phyloP scores from a whole-genome alignment of 2,329 filamentous ascomycete species.

The Aureobasidium namibiae region DNA sequence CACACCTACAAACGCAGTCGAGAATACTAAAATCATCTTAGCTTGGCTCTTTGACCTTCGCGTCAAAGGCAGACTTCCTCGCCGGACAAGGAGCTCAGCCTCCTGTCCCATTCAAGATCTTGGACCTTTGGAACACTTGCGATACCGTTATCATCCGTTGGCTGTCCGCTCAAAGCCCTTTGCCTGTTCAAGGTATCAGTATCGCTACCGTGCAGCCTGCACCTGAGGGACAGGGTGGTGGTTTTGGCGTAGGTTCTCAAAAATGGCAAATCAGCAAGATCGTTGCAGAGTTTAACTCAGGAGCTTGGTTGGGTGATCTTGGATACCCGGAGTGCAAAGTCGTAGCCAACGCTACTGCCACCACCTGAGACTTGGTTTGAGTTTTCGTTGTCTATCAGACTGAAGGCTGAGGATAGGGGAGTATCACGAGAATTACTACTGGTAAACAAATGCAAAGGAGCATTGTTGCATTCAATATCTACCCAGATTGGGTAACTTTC shows the following conservation, averaged over 20 bases:
- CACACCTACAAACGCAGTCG: not conserved
- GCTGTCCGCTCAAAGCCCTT: constrained; percentile 21
- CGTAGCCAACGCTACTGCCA: not conserved
- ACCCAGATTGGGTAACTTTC: not conserved
- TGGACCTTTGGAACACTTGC: constrained; percentile 23
- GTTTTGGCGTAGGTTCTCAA: not conserved
- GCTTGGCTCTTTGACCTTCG: constrained; percentile 19
- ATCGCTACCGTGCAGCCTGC: constrained; percentile 2
- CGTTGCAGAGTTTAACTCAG: constrained; percentile 29
- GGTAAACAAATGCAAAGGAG: no score
- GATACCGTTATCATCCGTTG: constrained; percentile 24
- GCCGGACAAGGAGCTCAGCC: constrained; percentile 25
- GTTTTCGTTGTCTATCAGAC: no score
- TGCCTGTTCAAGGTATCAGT: constrained; percentile 19
- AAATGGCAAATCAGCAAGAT: constrained; percentile 26
- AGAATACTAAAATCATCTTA: not conserved
- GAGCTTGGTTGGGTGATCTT: constrained; percentile 23
- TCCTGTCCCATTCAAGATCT: constrained; percentile 23
- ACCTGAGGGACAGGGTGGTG: not conserved
- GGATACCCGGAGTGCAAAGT: constrained; percentile 1
- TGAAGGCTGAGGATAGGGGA: no score
- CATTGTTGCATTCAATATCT: no score
- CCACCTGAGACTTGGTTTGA: not conserved
- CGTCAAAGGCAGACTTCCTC: constrained; percentile 20
- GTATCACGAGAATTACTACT: no score